Base-by-base conservation (phyloP, 352 stramenopile genomes). In the Pythium scleroteichum region DNA sequence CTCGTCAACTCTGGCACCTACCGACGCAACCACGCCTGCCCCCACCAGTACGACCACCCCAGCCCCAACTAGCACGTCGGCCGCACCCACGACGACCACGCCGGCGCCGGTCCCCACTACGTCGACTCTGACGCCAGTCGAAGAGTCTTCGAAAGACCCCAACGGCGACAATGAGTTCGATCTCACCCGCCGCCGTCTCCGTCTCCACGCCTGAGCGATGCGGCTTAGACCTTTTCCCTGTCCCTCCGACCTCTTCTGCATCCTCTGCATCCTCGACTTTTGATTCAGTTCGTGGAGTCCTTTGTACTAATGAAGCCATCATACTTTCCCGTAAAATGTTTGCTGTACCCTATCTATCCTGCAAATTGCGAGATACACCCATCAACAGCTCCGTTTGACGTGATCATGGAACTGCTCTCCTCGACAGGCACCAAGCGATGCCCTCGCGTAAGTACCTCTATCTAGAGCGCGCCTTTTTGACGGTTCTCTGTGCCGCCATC, bases 121-220 rank as follows among this genome's bases (percentile, higher is more conserved):
- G 26, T 41, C 47, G n/a, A 55, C 48, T 9, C 4, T 10, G 1
- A 1, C 32, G 19, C n/a, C 27, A 6, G 33, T 10, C 39, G 22
- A 16, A n/a, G 7, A 40, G 48, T 8, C 48, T 12, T 10, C 27
- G 3, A 1, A 19, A 19, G 27, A 42, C 48, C 26, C 16, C 13
- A 40, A 23, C 27, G 16, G 4, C 7, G 46, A 17, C 12, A 29
- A 24, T n/a, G 47, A 53, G 13, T 19, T 55, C 0, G 50, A 35
- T 32, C 20, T 58, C n/a, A 20, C 35, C 44, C 20, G 50, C 13
- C 50, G 50, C 39, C 17, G 35, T 26, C 39, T 58, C 38, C 48
- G 48, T 27, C 38, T 58, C 50, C 38, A 48, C 50, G 50, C 33
- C 27, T 58, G 41, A 58, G 35, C 35, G 33, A 17, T 17, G 6